A percentile compares a stretch with the other conserved stretches of the same genome.
These are phyloP conservation scores for Rhododendron molle DNA, from an alignment of 148 eudicot species.

Conservation along the genomic window DNA sequence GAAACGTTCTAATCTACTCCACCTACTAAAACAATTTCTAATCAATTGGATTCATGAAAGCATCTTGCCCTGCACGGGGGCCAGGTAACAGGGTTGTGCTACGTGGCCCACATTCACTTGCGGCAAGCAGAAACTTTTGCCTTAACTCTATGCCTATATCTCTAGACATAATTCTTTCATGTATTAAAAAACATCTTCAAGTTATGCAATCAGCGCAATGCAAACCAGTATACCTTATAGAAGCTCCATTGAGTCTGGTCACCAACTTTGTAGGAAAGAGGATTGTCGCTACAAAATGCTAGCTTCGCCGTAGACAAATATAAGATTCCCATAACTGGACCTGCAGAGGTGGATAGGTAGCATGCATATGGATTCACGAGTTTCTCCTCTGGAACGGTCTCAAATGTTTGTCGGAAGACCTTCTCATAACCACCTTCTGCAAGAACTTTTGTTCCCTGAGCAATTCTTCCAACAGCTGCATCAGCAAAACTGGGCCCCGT, in stretches of 20 bases:
- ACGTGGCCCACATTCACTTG: background rate
- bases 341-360: constrained; percentile 93
- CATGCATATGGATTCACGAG: constrained; percentile 75
- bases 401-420: constrained; percentile 72
- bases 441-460: constrained; percentile 75
- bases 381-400: constrained; percentile 73
- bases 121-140: background rate
- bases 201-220: background rate
- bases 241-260: constrained; percentile 71
- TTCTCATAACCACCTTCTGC: constrained; percentile 97
- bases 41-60: background rate
- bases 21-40: background rate
- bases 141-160: background rate
- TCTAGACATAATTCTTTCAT: background rate
- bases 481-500: constrained; percentile 82
- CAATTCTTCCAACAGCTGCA: constrained; percentile 86
- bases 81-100: background rate
- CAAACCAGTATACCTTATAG: constrained; percentile 56
- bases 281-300: constrained; percentile 87
- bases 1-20: background rate
- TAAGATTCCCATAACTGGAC: constrained; percentile 79
- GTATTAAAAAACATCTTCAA: background rate
- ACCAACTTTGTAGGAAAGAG: constrained; percentile 69
- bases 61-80: background rate
- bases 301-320: constrained; percentile 73